Percentiles rank a stretch among this genome's conserved stretches.
phyloP scores from a whole-genome alignment of 2,329 filamentous ascomycete species.

The Pseudogymnoascus sp. region DNA sequence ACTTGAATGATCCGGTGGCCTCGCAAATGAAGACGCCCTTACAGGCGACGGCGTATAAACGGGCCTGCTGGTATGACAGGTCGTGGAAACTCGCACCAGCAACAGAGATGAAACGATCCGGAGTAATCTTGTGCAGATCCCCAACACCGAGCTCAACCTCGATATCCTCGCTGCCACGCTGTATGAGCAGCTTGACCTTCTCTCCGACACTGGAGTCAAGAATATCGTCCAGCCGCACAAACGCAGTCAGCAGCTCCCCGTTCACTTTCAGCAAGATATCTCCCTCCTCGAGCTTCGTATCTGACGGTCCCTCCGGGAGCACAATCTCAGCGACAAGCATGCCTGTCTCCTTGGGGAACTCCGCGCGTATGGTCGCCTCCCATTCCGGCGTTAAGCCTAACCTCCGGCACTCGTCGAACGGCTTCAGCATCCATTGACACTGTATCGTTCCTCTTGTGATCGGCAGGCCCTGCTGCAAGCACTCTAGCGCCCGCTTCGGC shows the following conservation, averaged over 20 bases:
- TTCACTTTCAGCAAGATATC: slow-evolving; percentile 93
- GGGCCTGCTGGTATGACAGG: slow-evolving; percentile 94
- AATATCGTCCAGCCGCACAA: slow-evolving; percentile 84
- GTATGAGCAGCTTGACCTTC: slow-evolving; percentile 71
- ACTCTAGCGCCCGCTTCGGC: slow-evolving; percentile 76
- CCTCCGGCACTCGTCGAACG: slow-evolving; percentile 92
- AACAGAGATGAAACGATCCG: slow-evolving; percentile 90
- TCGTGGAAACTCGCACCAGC: slow-evolving; percentile 93
- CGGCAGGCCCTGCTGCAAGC: slow-evolving; percentile 65
- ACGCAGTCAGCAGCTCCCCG: slow-evolving; percentile 84
- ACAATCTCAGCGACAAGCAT: slow-evolving; percentile 97
- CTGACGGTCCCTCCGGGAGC: slow-evolving; percentile 79
- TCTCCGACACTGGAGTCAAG: slow-evolving; percentile 79
- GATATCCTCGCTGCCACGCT: slow-evolving; percentile 80
- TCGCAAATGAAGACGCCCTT: slow-evolving; percentile 94
- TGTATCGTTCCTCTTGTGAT: slow-evolving; percentile 95
- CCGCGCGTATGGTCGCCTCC: slow-evolving; percentile 75
- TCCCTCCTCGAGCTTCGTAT: slow-evolving; percentile 83
- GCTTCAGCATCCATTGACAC: slow-evolving; percentile 92
- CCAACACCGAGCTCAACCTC: slow-evolving; percentile 79
- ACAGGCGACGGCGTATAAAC: slow-evolving; percentile 84
- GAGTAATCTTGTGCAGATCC: slow-evolving; percentile 88
- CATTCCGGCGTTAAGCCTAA: slow-evolving; percentile 77
- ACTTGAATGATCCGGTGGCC: slow-evolving; percentile 86
- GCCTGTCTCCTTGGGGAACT: slow-evolving; percentile 87